A percentile compares a stretch with the other conserved stretches of the same genome.
Conservation (phyloP, 2,329 filamentous ascomycete genomes). For the Dothideomycetes sp. region DNA sequence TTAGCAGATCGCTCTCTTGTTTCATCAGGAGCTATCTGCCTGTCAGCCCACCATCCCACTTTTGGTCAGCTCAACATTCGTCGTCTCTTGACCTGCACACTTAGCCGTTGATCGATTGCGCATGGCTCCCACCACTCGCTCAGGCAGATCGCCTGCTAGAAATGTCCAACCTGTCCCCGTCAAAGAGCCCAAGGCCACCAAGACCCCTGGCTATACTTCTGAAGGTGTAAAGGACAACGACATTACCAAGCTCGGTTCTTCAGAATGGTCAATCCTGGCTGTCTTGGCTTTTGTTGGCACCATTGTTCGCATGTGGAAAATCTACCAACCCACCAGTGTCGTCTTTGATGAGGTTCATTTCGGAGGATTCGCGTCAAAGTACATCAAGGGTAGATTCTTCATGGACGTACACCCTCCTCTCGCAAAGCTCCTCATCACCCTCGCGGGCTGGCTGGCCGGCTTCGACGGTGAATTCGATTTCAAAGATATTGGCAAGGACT, state of each 20-base stretch:
- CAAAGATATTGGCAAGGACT: slow-evolving; percentile 99
- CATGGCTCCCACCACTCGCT: background rate
- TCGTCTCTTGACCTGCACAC: no score
- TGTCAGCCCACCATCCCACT: background rate
- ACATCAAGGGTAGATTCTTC: slow-evolving; percentile 98
- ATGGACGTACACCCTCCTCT: slow-evolving; percentile 99
- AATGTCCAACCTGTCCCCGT: background rate
- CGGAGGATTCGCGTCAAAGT: slow-evolving; percentile 95
- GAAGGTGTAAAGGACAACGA: slow-evolving; percentile 81
- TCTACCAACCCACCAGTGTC: slow-evolving; percentile 91
- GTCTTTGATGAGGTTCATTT: slow-evolving; percentile 99
- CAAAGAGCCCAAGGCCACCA: slow-evolving; percentile 3
- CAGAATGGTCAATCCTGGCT: slow-evolving; percentile 70
- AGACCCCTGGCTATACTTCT: slow-evolving; percentile 51
- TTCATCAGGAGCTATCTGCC: background rate
- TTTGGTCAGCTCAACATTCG: no score
- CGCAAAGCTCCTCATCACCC: slow-evolving; percentile 90
- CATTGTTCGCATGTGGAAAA: slow-evolving; percentile 79
- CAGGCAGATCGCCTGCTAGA: slow-evolving; percentile 8
- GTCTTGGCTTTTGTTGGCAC: slow-evolving; percentile 64
- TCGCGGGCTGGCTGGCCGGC: slow-evolving; percentile 88
- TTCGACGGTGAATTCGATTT: slow-evolving; percentile 97
- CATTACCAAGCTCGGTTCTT: slow-evolving; percentile 72
- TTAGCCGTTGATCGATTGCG: background rate
- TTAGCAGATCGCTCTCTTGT: background rate